These are phyloP conservation scores for Hirsutella minnesotensis DNA, from an alignment of 2,329 filamentous ascomycete genomes.

Conservation along the genomic window DNA sequence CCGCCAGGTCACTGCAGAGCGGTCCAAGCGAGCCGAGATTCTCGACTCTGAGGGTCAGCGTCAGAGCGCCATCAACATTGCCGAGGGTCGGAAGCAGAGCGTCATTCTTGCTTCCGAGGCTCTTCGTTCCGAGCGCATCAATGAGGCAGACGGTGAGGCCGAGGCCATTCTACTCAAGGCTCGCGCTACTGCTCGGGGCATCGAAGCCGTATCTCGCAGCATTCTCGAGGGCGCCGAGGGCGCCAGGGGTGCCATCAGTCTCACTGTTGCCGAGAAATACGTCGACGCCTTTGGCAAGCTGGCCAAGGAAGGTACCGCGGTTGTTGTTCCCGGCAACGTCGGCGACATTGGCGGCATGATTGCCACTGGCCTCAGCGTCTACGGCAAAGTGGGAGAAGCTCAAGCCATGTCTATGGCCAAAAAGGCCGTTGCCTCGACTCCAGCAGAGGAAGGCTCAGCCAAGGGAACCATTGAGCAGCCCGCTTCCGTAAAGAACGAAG, in stretches of 20 bases:
- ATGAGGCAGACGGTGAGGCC: conserved; percentile 82
- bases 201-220: conserved; percentile 69
- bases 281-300: conserved; percentile 89
- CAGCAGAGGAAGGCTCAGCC: conserved; percentile 7
- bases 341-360: conserved; percentile 97
- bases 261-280: conserved; percentile 93
- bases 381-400: conserved; percentile 78
- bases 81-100: conserved; percentile 92
- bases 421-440: conserved; percentile 23
- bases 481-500: conserved; percentile 6
- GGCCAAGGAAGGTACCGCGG: conserved; percentile 88
- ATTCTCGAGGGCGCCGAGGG: conserved; percentile 62
- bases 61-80: conserved; percentile 97
- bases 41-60: conserved; percentile 93
- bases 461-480: conserved; percentile 9
- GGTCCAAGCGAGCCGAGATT: conserved; percentile 95
- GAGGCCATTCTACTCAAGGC: conserved; percentile 86
- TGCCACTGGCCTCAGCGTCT: conserved; percentile 87
- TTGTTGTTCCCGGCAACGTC: conserved; percentile 93
- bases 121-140: conserved; percentile 80
- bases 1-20: conserved; percentile 91
- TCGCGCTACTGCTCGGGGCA: conserved; percentile 72
- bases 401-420: conserved; percentile 59
- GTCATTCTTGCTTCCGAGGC: conserved; percentile 95
- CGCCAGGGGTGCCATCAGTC: conserved; percentile 73